Evolutionary conservation across 164 flowering plant species (phyloP), one percentile per base, ranked within the genome.

Genomic region (Platanus orientalis): DNA sequence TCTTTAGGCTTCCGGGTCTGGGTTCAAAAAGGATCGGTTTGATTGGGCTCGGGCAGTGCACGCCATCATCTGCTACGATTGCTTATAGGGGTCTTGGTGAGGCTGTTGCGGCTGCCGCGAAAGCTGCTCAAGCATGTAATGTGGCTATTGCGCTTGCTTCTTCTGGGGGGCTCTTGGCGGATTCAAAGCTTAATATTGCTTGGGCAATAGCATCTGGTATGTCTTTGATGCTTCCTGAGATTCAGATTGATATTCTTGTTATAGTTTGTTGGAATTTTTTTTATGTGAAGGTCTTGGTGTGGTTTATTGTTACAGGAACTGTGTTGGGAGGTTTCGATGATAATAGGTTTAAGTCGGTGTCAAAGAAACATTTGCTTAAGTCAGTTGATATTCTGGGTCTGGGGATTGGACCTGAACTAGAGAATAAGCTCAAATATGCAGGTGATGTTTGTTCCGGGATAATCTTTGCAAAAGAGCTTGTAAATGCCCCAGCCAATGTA

Each of bases 401-500:
- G 62, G 97, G 97, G 61, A 69, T 78, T 71, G 94, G 97, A 59
- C 82, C 96, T 63, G 85, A 86, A 62, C 60, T 88, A n/a, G 88
- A 94, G 39, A 81, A 85, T 62, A 86, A 85, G 70, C 86, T 94
- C 55, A 89, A 89, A 75, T 81, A 75, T 67, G 84, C 85, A 1
- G 78, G 79, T 68, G 80, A 89, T 70, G 84, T 89, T 70, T 82
- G 89, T 73, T 79, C 84, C 44, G 97, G 84, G 7, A 78, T 94
- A 21, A 83, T 94, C 34, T 75, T 91, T 48, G 99, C 92, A 29
- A 85, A 57, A 73, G 91, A 89, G 79, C 96, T 94, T 60, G 96
- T 86, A 28, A 94, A 94, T 80, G 84, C 97, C 28, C 99, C 97
- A 11, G 89, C 99, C 19, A 94, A 94, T 73, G 97, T 94, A 21